A percentile compares a stretch with the other conserved stretches of the same genome.
phyloP scores from a whole-genome alignment of 2,329 filamentous ascomycete species.

The Diaporthe batatas region DNA sequence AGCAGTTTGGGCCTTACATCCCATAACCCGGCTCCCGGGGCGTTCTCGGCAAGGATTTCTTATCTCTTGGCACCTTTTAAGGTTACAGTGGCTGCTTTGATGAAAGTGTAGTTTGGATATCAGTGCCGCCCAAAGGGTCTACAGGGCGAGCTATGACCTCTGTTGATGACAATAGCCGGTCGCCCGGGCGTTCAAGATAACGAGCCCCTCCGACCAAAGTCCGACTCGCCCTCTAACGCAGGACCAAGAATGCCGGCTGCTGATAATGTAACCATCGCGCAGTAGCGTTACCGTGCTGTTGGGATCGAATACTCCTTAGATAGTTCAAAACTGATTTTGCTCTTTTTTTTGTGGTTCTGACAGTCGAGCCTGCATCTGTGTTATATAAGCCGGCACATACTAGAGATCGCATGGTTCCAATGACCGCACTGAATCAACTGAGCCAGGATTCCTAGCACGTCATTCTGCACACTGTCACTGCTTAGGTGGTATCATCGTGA shows the following conservation, averaged over 20 bases:
- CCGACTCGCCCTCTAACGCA: conserved; percentile 7
- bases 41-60: conserved; percentile 13
- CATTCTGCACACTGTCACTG: not conserved
- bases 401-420: not conserved
- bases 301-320: conserved; percentile 5
- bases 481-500: not conserved
- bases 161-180: conserved; percentile 8
- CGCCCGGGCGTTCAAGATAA: not conserved
- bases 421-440: not conserved
- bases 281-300: conserved; percentile 21
- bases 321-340: not conserved
- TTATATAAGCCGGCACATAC: not conserved
- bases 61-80: conserved; percentile 40
- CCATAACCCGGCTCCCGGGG: not conserved
- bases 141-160: conserved; percentile 18
- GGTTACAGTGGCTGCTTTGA: not conserved
- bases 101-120: conserved; percentile 3
- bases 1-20: not conserved
- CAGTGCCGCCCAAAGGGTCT: not conserved
- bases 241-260: conserved; percentile 17
- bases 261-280: conserved; percentile 19
- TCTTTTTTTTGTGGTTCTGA: not conserved
- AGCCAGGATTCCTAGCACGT: not conserved
- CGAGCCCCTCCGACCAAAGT: conserved; percentile 12
- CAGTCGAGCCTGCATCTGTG: not conserved